Evolutionary conservation across 139 green algal genomes (phyloP).

Genomic region (Chlamydomonas schloesseri): DNA sequence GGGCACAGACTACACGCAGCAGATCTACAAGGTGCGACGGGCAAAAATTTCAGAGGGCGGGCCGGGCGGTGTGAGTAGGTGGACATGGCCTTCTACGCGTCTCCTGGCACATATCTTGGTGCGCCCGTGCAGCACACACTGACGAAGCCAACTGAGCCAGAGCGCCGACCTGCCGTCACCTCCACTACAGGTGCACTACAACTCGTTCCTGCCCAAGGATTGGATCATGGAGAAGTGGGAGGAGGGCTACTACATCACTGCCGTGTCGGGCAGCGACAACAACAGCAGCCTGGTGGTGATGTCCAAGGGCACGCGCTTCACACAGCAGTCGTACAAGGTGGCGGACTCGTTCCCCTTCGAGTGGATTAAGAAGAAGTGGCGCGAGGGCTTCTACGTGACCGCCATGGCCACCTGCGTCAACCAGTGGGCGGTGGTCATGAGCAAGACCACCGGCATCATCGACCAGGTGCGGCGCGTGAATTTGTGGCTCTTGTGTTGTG

Average conservation of each 20-base stretch:
- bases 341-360: conserved; percentile 98
- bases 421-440: conserved; percentile 98
- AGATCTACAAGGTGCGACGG: conserved; percentile 99
- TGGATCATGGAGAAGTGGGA: conserved; percentile 99
- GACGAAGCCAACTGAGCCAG: too few relatives aligned
- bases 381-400: conserved; percentile 98
- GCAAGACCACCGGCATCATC: conserved; percentile 92
- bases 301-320: conserved; percentile 95
- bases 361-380: conserved; percentile 99
- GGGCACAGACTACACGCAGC: conserved; percentile 98
- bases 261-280: conserved; percentile 86
- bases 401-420: conserved; percentile 90
- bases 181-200: conserved; percentile 49
- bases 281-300: conserved; percentile 88
- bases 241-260: conserved; percentile 99
- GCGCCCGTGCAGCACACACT: too few relatives aligned
- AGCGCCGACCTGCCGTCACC: too few relatives aligned
- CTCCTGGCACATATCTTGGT: too few relatives aligned
- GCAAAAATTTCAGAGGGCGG: too few relatives aligned
- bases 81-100: too few relatives aligned
- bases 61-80: too few relatives aligned
- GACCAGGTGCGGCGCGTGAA: conserved; percentile 79
- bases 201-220: conserved; percentile 73
- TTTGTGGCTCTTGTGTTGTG: background rate
- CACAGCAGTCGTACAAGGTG: conserved; percentile 98